Conservation (phyloP, 192 early-diverging fungal genomes). For the Obelidium mucronatum region DNA sequence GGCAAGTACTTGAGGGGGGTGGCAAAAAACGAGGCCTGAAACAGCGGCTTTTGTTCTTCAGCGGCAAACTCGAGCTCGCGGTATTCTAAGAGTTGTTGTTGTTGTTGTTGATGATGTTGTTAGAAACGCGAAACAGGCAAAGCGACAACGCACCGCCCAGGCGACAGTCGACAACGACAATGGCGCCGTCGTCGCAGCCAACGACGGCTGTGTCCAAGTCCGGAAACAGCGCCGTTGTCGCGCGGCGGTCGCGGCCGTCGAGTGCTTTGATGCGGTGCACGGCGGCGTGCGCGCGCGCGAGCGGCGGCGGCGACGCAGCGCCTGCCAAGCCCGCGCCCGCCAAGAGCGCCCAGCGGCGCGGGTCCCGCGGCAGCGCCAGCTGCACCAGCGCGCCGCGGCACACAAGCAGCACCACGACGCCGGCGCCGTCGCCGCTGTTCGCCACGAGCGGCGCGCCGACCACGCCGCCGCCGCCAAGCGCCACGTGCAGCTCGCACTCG, state of each 20-base stretch:
- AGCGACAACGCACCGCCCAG: neutral
- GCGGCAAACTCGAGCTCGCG: neutral
- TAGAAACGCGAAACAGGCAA: no score
- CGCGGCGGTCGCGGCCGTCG: neutral
- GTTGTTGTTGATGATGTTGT: neutral
- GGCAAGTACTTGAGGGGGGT: neutral
- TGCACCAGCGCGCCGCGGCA: no score
- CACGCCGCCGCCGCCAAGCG: neutral
- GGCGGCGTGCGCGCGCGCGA: no score
- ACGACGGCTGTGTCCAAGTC: constrained; percentile 19
- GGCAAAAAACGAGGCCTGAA: neutral
- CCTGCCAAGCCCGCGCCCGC: no score
- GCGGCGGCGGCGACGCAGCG: no score
- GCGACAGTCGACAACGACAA: constrained; percentile 8
- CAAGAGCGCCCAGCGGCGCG: no score
- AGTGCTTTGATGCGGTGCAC: no score
- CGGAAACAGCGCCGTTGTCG: neutral
- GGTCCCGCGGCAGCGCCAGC: no score
- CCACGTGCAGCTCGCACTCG: neutral
- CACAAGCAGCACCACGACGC: no score
- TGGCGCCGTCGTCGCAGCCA: neutral
- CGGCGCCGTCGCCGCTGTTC: no score
- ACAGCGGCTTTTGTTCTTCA: neutral
- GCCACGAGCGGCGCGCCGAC: neutral
- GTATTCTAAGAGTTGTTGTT: constrained; percentile 7